These are phyloP conservation scores for Mucuna pruriens DNA, from an alignment of 306 rosid genomes.

Conservation along the genomic window DNA sequence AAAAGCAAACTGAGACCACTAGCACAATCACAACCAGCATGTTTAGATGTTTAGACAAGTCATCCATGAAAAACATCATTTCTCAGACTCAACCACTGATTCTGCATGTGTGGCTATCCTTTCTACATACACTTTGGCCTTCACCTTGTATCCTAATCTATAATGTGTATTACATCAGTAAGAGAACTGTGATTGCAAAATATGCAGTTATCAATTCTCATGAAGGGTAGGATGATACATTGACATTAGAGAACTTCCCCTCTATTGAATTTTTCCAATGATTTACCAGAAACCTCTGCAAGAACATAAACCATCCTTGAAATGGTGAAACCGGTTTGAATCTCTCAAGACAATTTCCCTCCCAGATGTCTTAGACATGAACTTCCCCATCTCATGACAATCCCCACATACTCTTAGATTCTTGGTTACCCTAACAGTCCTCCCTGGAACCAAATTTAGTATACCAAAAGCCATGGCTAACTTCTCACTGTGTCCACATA, in stretches of 20 bases:
- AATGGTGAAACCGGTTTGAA: slow-evolving; percentile 47
- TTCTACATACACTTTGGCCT: not conserved
- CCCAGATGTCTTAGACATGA: slow-evolving; percentile 33
- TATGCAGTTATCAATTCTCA: not conserved
- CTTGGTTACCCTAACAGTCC: slow-evolving; percentile 43
- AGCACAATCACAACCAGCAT: not conserved
- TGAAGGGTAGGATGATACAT: not conserved
- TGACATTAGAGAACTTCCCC: not conserved
- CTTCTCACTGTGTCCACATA: slow-evolving; percentile 79
- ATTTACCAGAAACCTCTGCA: slow-evolving; percentile 50
- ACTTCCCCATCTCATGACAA: slow-evolving; percentile 46
- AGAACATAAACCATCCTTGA: slow-evolving; percentile 45
- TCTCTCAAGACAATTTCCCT: slow-evolving; percentile 45
- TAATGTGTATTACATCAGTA: not conserved
- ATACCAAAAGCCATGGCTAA: slow-evolving; percentile 69
- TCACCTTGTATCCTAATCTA: slow-evolving; percentile 14
- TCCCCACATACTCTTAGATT: slow-evolving; percentile 45
- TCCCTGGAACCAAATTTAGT: slow-evolving; percentile 38
- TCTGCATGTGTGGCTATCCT: not conserved
- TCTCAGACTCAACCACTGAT: slow-evolving; percentile 8
- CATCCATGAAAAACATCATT: not conserved
- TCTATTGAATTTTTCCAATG: not conserved
- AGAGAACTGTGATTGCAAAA: not conserved
- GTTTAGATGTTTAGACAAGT: not conserved
- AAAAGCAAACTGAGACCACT: slow-evolving; percentile 20